A percentile compares a stretch with the other conserved stretches of the same genome.
phyloP scores from a whole-genome alignment of 108 stramenopile genomes.

The Schizochytrium sp. region DNA sequence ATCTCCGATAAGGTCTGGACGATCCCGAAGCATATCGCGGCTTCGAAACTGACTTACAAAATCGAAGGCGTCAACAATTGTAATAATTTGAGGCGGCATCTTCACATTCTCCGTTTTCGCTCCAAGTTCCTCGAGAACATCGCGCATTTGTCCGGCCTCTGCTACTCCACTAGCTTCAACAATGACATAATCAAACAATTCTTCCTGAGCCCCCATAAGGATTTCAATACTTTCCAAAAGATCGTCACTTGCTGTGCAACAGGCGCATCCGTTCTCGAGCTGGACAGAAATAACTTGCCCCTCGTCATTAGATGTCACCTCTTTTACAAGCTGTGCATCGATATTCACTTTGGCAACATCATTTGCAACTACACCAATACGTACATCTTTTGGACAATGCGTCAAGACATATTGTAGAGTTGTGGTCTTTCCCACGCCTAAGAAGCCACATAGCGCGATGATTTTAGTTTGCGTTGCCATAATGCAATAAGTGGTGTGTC shows the following conservation, averaged over 20 bases:
- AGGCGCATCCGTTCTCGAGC: conserved; percentile 52
- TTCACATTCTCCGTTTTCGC: too few relatives aligned
- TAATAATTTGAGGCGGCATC: background rate
- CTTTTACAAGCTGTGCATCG: conserved; percentile 51
- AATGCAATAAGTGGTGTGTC: too few relatives aligned
- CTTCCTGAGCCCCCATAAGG: background rate
- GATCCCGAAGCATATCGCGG: background rate
- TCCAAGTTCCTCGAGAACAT: background rate
- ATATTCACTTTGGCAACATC: conserved; percentile 53
- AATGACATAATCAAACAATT: conserved; percentile 21
- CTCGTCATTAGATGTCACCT: background rate
- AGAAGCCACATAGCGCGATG: conserved; percentile 26
- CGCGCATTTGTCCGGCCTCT: conserved; percentile 3
- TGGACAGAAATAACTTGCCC: conserved; percentile 31
- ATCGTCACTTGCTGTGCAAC: conserved; percentile 48
- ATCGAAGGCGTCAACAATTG: conserved; percentile 31
- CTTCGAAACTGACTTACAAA: conserved; percentile 42
- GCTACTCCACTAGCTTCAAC: conserved; percentile 48
- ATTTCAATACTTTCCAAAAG: background rate
- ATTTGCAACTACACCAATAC: conserved; percentile 26
- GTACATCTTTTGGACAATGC: background rate
- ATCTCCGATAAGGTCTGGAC: conserved; percentile 30
- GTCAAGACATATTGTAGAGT: background rate
- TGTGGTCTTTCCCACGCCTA: conserved; percentile 37
- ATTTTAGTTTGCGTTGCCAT: background rate